A percentile compares a stretch with the other conserved stretches of the same genome.
phyloP scores from a whole-genome alignment of 257 asterid genomes.

The Salvia rosmarinus region DNA sequence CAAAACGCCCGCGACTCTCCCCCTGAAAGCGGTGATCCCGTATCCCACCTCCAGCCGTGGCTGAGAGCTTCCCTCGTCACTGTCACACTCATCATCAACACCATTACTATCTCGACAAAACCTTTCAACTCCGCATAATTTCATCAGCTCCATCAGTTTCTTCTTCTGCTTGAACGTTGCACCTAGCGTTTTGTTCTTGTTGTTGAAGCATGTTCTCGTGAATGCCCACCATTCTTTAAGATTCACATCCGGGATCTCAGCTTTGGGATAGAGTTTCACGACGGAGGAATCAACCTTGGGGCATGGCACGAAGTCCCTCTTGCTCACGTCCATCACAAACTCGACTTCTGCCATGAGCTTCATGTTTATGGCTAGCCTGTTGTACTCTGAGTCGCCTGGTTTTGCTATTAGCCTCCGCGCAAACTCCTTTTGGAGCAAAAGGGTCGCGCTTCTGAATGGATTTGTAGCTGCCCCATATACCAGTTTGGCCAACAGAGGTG shows the following conservation, averaged over 20 bases:
- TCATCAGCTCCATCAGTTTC: constrained; percentile 72
- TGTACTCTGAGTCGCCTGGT: constrained; percentile 84
- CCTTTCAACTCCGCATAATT: constrained; percentile 36
- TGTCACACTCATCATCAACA: constrained; percentile 28
- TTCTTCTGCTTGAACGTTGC: constrained; percentile 87
- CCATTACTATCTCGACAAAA: constrained; percentile 26
- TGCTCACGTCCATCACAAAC: constrained; percentile 87
- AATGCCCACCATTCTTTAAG: constrained; percentile 87
- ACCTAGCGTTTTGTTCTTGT: constrained; percentile 87
- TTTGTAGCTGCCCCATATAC: constrained; percentile 53
- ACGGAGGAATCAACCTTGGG: constrained; percentile 94
- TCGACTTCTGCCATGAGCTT: constrained; percentile 80
- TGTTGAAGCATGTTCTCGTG: constrained; percentile 78
- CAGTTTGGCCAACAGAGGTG: constrained; percentile 78
- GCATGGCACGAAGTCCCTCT: constrained; percentile 76
- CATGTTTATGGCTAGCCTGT: constrained; percentile 80
- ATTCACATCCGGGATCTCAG: constrained; percentile 60
- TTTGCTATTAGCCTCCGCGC: constrained; percentile 76
- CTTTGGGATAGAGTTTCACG: constrained; percentile 67
- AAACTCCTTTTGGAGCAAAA: constrained; percentile 87
- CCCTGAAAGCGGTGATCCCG: constrained; percentile 48
- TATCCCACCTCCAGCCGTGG: constrained; percentile 19
- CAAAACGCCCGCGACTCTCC: constrained; percentile 48
- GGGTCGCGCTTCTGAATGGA: constrained; percentile 74
- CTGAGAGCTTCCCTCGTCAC: constrained; percentile 27